Evolutionary conservation across 2,329 filamentous ascomycete species (phyloP).

Genomic region (Dactylellina parvicollis): DNA sequence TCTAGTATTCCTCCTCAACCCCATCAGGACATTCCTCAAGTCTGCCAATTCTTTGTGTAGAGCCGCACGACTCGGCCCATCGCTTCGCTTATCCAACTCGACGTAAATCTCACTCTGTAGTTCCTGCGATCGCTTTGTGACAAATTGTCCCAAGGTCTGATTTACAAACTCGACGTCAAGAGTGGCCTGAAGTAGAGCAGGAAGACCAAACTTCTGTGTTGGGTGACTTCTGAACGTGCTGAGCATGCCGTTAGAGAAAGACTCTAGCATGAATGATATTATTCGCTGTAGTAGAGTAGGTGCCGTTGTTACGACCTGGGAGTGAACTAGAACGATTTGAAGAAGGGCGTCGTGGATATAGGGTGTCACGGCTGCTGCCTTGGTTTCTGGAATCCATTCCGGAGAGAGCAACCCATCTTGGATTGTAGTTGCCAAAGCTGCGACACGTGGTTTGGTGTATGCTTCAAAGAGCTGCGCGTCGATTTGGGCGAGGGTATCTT

Average conservation of each 20-base stretch:
- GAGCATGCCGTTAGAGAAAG: conserved; percentile 81
- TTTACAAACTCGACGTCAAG: conserved; percentile 96
- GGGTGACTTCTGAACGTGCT: conserved; percentile 75
- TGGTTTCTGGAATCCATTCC: conserved; percentile 73
- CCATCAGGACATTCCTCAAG: conserved; percentile 87
- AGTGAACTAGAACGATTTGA: conserved; percentile 87
- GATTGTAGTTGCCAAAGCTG: conserved; percentile 75
- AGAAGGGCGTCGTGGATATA: conserved; percentile 92
- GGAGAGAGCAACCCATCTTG: conserved; percentile 75
- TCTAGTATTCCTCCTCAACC: conserved; percentile 79
- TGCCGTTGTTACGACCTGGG: conserved; percentile 83
- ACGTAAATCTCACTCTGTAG: conserved; percentile 91
- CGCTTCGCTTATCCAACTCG: conserved; percentile 86
- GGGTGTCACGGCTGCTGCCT: conserved; percentile 73
- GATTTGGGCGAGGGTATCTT: conserved; percentile 88
- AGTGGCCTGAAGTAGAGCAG: conserved; percentile 93
- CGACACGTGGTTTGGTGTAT: conserved; percentile 82
- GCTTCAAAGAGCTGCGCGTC: conserved; percentile 90
- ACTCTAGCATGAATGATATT: conserved; percentile 85
- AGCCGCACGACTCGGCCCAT: conserved; percentile 80
- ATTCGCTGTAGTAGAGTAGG: conserved; percentile 80
- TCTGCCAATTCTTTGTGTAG: conserved; percentile 88
- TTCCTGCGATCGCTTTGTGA: conserved; percentile 80
- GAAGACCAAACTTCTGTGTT: conserved; percentile 72
- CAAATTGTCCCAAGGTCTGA: conserved; percentile 90